A percentile compares a stretch with the other conserved stretches of the same genome.
These are phyloP conservation scores for Hanseniaspora gamundiae DNA, from an alignment of 1,139 yeast species.

Conservation along the genomic window DNA sequence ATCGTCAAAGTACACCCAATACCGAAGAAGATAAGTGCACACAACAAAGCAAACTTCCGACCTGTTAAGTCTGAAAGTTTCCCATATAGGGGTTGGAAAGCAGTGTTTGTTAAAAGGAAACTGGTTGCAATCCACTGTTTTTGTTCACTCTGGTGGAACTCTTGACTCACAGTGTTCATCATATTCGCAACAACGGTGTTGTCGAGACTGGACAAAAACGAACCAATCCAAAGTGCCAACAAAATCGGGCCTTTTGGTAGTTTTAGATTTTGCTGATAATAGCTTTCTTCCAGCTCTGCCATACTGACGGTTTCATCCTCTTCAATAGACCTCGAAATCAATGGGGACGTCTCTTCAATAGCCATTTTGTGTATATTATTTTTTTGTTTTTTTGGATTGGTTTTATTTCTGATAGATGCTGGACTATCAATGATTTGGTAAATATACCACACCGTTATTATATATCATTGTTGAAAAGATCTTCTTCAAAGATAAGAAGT, in stretches of 20 bases:
- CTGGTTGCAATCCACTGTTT: conserved; percentile 60
- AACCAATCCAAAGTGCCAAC: conserved; percentile 35
- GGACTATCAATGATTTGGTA: too few species aligned
- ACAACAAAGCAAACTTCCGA: conserved; percentile 31
- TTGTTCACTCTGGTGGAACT: conserved; percentile 41
- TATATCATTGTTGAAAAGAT: too few species aligned
- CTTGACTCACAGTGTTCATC: conserved; percentile 50
- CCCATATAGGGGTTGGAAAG: conserved; percentile 59
- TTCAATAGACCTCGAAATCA: conserved; percentile 1
- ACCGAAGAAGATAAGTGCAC: conserved; percentile 36
- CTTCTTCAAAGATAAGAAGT: too few species aligned
- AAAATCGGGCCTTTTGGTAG: conserved; percentile 24
- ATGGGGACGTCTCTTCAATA: conserved; percentile 4
- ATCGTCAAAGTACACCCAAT: conserved; percentile 33
- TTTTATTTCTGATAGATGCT: too few species aligned
- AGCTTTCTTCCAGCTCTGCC: conserved; percentile 15
- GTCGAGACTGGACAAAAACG: conserved; percentile 48
- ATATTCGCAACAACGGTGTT: conserved; percentile 56
- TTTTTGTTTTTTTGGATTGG: background rate
- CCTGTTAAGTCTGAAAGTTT: conserved; percentile 44
- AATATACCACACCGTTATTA: too few species aligned
- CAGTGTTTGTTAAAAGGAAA: conserved; percentile 47
- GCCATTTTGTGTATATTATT: background rate
- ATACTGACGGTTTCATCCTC: conserved; percentile 5
- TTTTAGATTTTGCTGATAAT: conserved; percentile 17